Evolutionary conservation across 306 rosid genomes (phyloP), one percentile per base, ranked within the genome.

Genomic region (cucumber (Cucumis sativus)): DNA sequence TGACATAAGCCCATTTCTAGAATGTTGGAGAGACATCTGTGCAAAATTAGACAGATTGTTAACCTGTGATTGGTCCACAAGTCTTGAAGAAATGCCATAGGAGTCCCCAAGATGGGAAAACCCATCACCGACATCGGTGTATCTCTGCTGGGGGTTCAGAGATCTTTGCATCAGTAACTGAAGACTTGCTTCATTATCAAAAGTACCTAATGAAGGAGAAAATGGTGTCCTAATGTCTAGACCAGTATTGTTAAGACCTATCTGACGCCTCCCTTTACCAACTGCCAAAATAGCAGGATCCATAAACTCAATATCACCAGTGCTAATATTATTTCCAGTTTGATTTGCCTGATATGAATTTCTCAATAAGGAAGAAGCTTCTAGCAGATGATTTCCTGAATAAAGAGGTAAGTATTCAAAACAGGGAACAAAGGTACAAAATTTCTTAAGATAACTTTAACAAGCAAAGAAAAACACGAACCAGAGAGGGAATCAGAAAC

Each of bases 211-310:
- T 73, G 90, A 97, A 21, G 89, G 79, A 56, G 86, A 67, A 58
- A 80, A 88, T 68, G 86, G 88, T 40, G 98, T 86, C 76, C 90
- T 91, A 78, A 86, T 78, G 79, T 91, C 97, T 64, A 85, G 77
- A 65, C 82, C 80, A 6, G 87, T 88, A 80, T 83, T 87, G 85
- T 80, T 87, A 62, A 79, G 79, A 47, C 88, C 86, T 54, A 95
- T 91, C 76, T 91, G 97, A 82, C 83, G 80, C 72, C 96, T 86
- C 68, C 92, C 96, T 83, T 88, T 89, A 81, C 97, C 96, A 74
- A 91, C 96, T 49, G 94, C 98, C 90, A 91, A 84, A 80, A 94
- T 91, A 57, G 94, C 98, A 72, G 97, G 97, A 89, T 91, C 98
- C 88, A 88, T 89, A 78, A 91, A 94, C 83, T 91, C 97, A 45